Percentiles rank a stretch among this genome's conserved stretches.
Evolutionary conservation across 495 filamentous ascomycete species (phyloP).

Genomic region (Stereocaulon alpinum): DNA sequence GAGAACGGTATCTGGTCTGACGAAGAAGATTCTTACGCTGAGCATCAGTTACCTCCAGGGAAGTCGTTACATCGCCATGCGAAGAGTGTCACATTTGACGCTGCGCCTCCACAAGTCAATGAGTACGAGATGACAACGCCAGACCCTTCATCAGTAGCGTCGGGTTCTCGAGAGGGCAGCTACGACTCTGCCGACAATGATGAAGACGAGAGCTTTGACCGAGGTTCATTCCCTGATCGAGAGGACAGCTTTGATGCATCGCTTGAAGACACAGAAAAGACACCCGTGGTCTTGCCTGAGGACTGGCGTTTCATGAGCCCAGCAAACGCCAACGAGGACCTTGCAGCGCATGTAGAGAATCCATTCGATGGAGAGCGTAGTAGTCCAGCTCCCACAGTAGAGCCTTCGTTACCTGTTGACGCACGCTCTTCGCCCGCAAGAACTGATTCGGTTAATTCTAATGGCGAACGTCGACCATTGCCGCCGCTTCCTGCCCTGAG

Average conservation of each 20-base stretch:
- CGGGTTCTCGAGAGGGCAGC: conserved; percentile 79
- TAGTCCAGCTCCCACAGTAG: conserved; percentile 48
- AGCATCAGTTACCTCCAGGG: conserved; percentile 44
- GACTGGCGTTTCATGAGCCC: conserved; percentile 83
- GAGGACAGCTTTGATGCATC: conserved; percentile 93
- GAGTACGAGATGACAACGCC: conserved; percentile 98
- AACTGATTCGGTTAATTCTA: conserved; percentile 54
- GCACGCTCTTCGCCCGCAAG: conserved; percentile 26
- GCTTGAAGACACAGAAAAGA: conserved; percentile 90
- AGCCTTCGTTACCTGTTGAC: conserved; percentile 33
- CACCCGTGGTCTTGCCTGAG: conserved; percentile 89
- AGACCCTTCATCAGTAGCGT: conserved; percentile 79
- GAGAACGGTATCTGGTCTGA: conserved; percentile 66
- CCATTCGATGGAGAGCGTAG: conserved; percentile 54
- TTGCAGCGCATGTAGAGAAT: conserved; percentile 51
- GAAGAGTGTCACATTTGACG: conserved; percentile 95
- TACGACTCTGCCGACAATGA: conserved; percentile 78
- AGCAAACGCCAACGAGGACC: conserved; percentile 37
- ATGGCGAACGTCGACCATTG: conserved; percentile 61
- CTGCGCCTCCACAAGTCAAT: conserved; percentile 83
- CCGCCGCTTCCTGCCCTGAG: conserved; percentile 58
- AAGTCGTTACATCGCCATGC: conserved; percentile 63
- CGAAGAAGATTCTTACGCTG: conserved; percentile 41
- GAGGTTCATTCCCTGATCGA: conserved; percentile 52
- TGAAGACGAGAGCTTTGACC: conserved; percentile 60